Percentiles rank a stretch among this genome's conserved stretches.
Evolutionary conservation across 257 asterid genomes (phyloP).

Genomic region (Solanum raphanifolium): DNA sequence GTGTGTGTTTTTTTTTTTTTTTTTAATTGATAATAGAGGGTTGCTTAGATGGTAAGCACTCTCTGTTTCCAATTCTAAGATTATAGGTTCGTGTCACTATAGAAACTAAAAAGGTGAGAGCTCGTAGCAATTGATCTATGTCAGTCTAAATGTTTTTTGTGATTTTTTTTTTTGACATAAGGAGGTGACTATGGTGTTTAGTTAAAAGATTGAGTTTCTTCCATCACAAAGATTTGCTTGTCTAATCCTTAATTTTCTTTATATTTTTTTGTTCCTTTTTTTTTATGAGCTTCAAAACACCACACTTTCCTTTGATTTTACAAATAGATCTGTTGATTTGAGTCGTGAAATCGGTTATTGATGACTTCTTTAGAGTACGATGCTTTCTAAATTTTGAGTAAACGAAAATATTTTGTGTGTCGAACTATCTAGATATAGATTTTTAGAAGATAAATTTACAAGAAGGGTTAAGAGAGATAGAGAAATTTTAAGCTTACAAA

Average conservation of each 20-base stretch:
- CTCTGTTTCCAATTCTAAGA: neutral
- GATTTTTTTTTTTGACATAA: neutral
- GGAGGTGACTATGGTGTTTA: slow-evolving; percentile 2
- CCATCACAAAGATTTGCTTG: slow-evolving; percentile 19
- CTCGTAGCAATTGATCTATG: neutral
- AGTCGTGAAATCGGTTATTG: neutral
- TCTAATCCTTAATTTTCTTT: slow-evolving; percentile 9
- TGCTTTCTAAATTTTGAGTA: neutral
- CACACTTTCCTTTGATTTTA: slow-evolving; percentile 8
- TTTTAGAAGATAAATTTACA: neutral
- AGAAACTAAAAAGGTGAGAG: neutral
- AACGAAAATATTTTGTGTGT: neutral
- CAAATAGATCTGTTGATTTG: slow-evolving; percentile 24
- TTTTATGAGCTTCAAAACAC: slow-evolving; percentile 14
- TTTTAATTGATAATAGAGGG: neutral
- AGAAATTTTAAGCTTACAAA: neutral
- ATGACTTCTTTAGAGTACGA: neutral
- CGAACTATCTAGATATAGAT: neutral
- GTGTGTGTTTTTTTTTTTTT: neutral
- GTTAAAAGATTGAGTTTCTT: slow-evolving; percentile 11
- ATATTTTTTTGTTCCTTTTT: slow-evolving; percentile 4
- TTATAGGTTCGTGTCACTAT: neutral
- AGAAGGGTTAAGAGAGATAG: neutral
- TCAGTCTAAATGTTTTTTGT: neutral
- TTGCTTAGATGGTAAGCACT: neutral